Percentiles rank a stretch among this genome's conserved stretches.
phyloP scores from a whole-genome alignment of 257 asterid species.

The Agastache rugosa region DNA sequence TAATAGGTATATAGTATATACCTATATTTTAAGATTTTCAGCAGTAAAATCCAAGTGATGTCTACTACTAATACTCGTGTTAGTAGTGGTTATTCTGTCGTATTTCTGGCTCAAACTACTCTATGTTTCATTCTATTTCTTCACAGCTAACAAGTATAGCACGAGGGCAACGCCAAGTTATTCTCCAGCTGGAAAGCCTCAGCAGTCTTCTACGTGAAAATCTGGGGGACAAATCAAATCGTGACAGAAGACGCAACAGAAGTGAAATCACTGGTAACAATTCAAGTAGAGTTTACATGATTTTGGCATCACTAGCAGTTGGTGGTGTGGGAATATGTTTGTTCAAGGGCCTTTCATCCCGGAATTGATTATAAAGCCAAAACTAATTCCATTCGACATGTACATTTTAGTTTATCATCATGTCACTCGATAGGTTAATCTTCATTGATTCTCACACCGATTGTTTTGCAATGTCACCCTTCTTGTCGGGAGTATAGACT shows the following conservation, averaged over 20 bases:
- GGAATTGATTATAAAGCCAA: constrained; percentile 28
- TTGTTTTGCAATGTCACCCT: constrained; percentile 37
- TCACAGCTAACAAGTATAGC: constrained; percentile 65
- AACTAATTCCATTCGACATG: constrained; percentile 32
- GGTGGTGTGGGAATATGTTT: constrained; percentile 52
- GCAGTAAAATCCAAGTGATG: not conserved
- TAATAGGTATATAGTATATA: no score
- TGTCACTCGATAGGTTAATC: constrained; percentile 22
- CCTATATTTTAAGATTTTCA: no score
- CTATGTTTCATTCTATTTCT: not conserved
- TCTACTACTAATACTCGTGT: not conserved
- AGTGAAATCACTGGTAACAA: constrained; percentile 20
- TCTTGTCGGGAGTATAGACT: constrained; percentile 37
- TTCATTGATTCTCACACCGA: constrained; percentile 27
- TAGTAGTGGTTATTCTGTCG: not conserved
- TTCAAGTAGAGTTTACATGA: constrained; percentile 23
- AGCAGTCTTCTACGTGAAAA: constrained; percentile 57
- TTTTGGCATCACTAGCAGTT: constrained; percentile 53
- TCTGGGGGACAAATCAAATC: constrained; percentile 36
- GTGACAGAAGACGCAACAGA: constrained; percentile 23
- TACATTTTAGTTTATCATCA: constrained; percentile 24
- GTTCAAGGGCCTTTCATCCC: constrained; percentile 46
- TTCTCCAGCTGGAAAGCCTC: constrained; percentile 80
- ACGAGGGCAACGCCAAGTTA: constrained; percentile 82
- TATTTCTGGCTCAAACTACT: not conserved